Percentiles rank a stretch among this genome's conserved stretches.
Conservation (phyloP, 441 rosid genomes). For the Jatropha multifida region DNA sequence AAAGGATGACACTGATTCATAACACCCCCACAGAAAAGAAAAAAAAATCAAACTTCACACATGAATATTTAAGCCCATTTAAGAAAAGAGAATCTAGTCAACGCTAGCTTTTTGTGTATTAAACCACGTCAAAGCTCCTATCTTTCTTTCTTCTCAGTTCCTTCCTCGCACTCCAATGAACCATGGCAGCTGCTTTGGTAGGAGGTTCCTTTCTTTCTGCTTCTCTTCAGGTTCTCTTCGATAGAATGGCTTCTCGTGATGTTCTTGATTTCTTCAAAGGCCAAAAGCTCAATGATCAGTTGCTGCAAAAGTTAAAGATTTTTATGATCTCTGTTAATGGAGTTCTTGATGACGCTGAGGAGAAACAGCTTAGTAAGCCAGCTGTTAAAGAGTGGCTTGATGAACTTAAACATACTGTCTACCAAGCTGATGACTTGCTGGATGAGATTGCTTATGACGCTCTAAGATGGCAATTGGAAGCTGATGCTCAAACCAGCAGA, state of each 20-base stretch:
- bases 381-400: constrained; percentile 9
- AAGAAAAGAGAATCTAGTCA: too few relatives aligned
- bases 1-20: too few relatives aligned
- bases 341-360: constrained; percentile 9
- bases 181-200: background rate
- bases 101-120: too few relatives aligned
- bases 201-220: background rate
- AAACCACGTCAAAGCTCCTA: background rate
- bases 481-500: background rate
- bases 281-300: background rate
- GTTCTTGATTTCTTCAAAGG: background rate
- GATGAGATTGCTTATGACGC: constrained; percentile 5
- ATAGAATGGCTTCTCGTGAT: background rate
- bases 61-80: too few relatives aligned
- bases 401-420: background rate
- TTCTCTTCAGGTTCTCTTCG: background rate
- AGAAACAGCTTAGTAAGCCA: background rate
- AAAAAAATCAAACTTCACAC: too few relatives aligned
- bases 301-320: background rate
- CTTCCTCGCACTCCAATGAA: background rate
- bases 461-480: background rate
- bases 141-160: background rate
- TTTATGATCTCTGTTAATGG: background rate
- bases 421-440: constrained; percentile 6
- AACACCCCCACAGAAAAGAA: too few relatives aligned